A percentile compares a stretch with the other conserved stretches of the same genome.
These are phyloP conservation scores for Rhynchosporium graminicola DNA, from an alignment of 2,329 filamentous ascomycete species.

Conservation along the genomic window DNA sequence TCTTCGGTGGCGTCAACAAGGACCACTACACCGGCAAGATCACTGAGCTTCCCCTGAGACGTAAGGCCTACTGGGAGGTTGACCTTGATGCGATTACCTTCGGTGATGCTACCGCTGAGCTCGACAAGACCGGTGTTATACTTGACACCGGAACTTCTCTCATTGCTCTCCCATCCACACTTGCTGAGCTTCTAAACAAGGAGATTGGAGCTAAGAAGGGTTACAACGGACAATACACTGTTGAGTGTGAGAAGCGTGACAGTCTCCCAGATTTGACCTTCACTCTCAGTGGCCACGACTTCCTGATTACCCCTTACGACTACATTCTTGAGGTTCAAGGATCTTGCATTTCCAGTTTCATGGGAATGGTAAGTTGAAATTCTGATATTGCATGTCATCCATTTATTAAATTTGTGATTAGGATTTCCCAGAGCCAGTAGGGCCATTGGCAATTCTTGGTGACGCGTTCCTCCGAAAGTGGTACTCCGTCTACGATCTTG, in stretches of 20 bases:
- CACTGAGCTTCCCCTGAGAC: constrained; percentile 88
- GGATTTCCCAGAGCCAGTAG: constrained; percentile 78
- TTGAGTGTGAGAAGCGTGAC: constrained; percentile 84
- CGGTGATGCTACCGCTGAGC: constrained; percentile 80
- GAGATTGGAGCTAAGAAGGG: constrained; percentile 98
- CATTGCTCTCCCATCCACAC: constrained; percentile 86
- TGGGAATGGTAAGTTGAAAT: constrained; percentile 74
- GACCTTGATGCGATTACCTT: constrained; percentile 91
- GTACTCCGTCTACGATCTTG: constrained; percentile 97
- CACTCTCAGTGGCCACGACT: constrained; percentile 86
- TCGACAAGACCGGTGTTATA: constrained; percentile 93
- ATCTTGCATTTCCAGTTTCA: constrained; percentile 95
- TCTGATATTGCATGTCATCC: constrained; percentile 43
- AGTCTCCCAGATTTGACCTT: constrained; percentile 89
- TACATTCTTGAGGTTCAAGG: constrained; percentile 96
- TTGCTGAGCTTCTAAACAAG: constrained; percentile 95
- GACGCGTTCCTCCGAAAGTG: constrained; percentile 82
- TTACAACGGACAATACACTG: constrained; percentile 93
- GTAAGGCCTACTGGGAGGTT: constrained; percentile 99
- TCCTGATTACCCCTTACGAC: constrained; percentile 84
- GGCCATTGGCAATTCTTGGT: constrained; percentile 91
- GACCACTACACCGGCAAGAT: constrained; percentile 81
- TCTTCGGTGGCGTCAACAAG: constrained; percentile 87
- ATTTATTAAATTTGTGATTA: constrained; percentile 76
- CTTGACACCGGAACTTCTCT: constrained; percentile 98